Evolutionary conservation across 139 green algal genomes (phyloP), one percentile per base, ranked within the genome.

Genomic region (Chlorokybus atmophyticus): DNA sequence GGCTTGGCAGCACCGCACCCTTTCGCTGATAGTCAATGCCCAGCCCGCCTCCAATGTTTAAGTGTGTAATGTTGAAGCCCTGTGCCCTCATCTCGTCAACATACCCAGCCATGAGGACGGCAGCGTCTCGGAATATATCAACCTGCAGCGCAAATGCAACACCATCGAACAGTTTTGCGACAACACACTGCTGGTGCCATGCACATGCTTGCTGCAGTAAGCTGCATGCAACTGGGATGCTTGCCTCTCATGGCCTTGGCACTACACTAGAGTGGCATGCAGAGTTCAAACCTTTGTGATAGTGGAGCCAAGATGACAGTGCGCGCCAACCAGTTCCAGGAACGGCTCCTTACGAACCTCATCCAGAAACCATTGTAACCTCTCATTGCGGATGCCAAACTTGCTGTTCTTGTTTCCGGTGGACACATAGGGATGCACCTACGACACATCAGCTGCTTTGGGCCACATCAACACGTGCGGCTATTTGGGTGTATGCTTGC

Each of bases 341-440:
- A 95, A 60, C 17, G 75, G 66, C 55, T 88, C 78, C 19, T 63
- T 67, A 47, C 72, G 74, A 66, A 97, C 91, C 49, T 80, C 52
- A 52, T 88, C 79, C 30, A 93, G 68, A 70, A 93, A 93, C 79
- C 79, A 87, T 68, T 89, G 71, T 40, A 97, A 68, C 64, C 93
- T 80, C 31, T 77, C 86, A 78, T 97, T 97, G 65, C 89, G 80
- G 70, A 97, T 96, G 68, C 89, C 89, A 78, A 97, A 97, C 81
- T 97, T 97, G 73, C 78, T 90, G 68, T 68, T 83, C 10, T 90
- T 87, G 63, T 95, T 75, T 24, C 89, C 88, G 23, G 88, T 96
- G 41, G 85, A 93, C 19, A 96, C 81, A 62, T 96, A 96, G 17
- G 86, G 68, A 74, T 96, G 88, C 55, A 96, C 88, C 61, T 79